Base-by-base conservation (phyloP, 1,139 yeast genomes). In the Geotrichum restrictum region DNA sequence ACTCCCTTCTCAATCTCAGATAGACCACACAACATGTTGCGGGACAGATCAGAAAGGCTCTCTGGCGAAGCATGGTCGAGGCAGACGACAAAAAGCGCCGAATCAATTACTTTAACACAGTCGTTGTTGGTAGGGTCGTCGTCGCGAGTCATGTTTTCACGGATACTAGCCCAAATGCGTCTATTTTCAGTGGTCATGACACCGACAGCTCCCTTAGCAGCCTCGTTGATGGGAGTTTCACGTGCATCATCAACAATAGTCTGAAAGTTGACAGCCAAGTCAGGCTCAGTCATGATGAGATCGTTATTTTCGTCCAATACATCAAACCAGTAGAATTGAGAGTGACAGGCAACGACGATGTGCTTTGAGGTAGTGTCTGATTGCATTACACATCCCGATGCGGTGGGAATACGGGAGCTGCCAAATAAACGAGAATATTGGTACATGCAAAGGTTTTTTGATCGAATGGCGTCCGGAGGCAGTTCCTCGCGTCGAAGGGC, bases 251-350 rank as follows among this genome's bases (percentile, higher is more conserved):
- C 81, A 46, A 88, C 76, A 57, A 88, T 87, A 13, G 88, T 80
- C 56, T 83, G 80, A 65, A 85, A 82, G 68, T 88, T 88, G 64
- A 83, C 74, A 57, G 81, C 83, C 62, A 88, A 75, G 66, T 87
- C 95, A 56, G 79, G 81, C 64, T 88, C 94, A 1, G 83, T 76
- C 64, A 87, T 71, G 51, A 86, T 76, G 59, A 88, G 74, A 63
- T 85, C 83, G 65, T 85, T 80, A 57, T 82, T 73, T 52, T 76
- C 76, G 68, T 88, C 95, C 63, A 88, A 74, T 1, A 88, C 96
- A 66, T 88, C 95, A 67, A 88, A 88, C 96, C 96, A 88, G 70
- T 88, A 88, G 69, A 88, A 85, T 68, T 88, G 96, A 3, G 95
- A 86, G 64, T 85, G 83, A 59, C 89, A 83, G 67, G 87, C 73